Base-by-base conservation (phyloP, 768 basidiomycete species). In the Rhodosporidiobolus sp. region DNA sequence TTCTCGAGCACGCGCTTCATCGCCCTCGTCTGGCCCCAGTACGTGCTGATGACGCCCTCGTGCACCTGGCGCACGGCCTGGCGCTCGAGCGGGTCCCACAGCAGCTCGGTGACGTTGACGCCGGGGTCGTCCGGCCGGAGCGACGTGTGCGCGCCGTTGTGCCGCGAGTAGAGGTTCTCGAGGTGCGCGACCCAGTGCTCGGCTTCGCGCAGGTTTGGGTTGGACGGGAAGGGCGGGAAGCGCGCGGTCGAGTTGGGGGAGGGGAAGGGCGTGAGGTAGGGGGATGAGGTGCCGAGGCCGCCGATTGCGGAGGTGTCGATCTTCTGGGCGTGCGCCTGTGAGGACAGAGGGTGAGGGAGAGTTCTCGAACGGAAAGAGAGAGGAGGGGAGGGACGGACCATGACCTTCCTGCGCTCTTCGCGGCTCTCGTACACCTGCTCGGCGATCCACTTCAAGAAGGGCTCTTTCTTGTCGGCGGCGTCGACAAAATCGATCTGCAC, bases 401-500 rank as follows among this genome's bases (percentile, higher is more conserved):
- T 67, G 30, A 68, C 49, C 22, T 46, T 45, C 1, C 30, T 43
- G 38, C 65, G 35, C 65, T 63, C 26, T 30, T 48, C 49, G 28
- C 71, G 55, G 17, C 50, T 53, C 53, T 79, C 77, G 3, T 17
- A 32, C 16, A 79, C 77, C 4, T 75, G 66, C 61, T 80, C 77
- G 30, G 75, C 74, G 49, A 80, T 74, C 79, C 78, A 80, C 12
- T 54, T 49, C 11, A 80, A 63, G 28, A 77, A 60, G 0, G 70
- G 72, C 19, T 77, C 67, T 11, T 69, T 24, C 56, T 77, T 77
- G 48, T 74, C 49, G 12, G 30, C 48, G 19, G 79, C 79, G 58
- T 79, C 79, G 35, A 80, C 72, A 53, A 78, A 80, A 22, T 71
- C 75, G 57, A 79, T 50, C 32, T 61, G 20, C 22, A 80, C 20